A percentile compares a stretch with the other conserved stretches of the same genome.
phyloP scores from a whole-genome alignment of 163 green algal species.

The Scenedesmus sp. region DNA sequence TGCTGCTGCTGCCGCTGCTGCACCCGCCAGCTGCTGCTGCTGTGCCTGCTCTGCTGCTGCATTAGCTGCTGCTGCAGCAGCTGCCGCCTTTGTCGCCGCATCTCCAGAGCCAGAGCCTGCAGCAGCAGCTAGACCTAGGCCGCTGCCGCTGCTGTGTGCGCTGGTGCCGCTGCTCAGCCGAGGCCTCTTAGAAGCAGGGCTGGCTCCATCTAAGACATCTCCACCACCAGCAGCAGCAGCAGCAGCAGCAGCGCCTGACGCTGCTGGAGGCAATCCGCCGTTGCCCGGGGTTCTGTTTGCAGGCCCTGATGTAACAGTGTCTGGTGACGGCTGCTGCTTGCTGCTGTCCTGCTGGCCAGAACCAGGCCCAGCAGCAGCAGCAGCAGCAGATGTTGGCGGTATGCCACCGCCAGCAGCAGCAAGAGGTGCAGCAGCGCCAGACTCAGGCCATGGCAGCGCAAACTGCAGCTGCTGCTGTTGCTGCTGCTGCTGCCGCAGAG shows the following conservation, averaged over 20 bases:
- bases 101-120: neutral
- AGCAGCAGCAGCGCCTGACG: neutral
- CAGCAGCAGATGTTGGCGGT: neutral
- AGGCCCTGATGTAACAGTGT: neutral
- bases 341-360: neutral
- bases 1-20: neutral
- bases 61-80: neutral
- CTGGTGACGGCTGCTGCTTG: neutral
- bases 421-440: neutral
- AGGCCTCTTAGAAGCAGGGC: neutral
- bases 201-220: neutral
- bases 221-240: neutral
- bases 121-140: neutral
- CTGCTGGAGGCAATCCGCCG: neutral
- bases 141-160: constrained; percentile 15
- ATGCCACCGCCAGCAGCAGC: neutral
- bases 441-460: neutral
- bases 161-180: constrained; percentile 1
- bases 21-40: neutral
- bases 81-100: neutral
- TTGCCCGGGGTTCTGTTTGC: neutral
- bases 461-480: neutral
- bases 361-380: neutral
- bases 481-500: neutral
- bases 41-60: neutral